phyloP scores from a whole-genome alignment of 495 filamentous ascomycete species.

The Wilcoxina mikolae region DNA sequence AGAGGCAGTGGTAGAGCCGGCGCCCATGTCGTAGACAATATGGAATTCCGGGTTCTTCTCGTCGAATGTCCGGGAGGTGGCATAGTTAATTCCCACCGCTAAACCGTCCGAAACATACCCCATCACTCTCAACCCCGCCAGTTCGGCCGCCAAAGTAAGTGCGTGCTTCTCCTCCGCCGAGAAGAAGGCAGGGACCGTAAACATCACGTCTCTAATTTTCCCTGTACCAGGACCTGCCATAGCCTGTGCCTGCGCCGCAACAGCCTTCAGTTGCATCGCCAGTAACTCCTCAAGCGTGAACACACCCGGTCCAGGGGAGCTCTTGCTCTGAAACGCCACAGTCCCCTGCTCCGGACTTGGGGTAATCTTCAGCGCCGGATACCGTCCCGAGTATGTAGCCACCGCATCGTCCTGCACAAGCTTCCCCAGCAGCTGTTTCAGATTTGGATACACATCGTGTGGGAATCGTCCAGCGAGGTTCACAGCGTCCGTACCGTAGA shows the following conservation, averaged over 20 bases:
- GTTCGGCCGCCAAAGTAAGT: constrained; percentile 61
- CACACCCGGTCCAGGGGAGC: constrained; percentile 48
- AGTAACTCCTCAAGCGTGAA: constrained; percentile 86
- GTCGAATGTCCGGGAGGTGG: constrained; percentile 76
- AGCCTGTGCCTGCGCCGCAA: constrained; percentile 70
- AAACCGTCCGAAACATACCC: constrained; percentile 78
- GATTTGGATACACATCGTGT: constrained; percentile 81
- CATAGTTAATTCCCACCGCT: constrained; percentile 89
- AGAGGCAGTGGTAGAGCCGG: constrained; percentile 92
- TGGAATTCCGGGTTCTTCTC: constrained; percentile 84
- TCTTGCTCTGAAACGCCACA: constrained; percentile 56
- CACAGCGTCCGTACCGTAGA: constrained; percentile 82
- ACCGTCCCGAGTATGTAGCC: constrained; percentile 49
- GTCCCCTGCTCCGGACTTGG: constrained; percentile 48
- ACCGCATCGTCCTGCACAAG: constrained; percentile 46
- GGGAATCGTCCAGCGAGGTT: constrained; percentile 77
- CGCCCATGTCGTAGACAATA: constrained; percentile 94
- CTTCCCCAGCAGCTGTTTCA: constrained; percentile 74
- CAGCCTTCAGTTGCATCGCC: constrained; percentile 88
- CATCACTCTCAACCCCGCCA: constrained; percentile 77
- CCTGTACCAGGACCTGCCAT: constrained; percentile 61
- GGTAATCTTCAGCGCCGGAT: constrained; percentile 52
- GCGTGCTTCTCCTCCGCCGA: constrained; percentile 77
- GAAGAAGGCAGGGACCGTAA: constrained; percentile 87
- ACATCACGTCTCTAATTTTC: constrained; percentile 60